These are phyloP conservation scores for Closterium sp. DNA, from an alignment of 139 green algal genomes.

Conservation along the genomic window DNA sequence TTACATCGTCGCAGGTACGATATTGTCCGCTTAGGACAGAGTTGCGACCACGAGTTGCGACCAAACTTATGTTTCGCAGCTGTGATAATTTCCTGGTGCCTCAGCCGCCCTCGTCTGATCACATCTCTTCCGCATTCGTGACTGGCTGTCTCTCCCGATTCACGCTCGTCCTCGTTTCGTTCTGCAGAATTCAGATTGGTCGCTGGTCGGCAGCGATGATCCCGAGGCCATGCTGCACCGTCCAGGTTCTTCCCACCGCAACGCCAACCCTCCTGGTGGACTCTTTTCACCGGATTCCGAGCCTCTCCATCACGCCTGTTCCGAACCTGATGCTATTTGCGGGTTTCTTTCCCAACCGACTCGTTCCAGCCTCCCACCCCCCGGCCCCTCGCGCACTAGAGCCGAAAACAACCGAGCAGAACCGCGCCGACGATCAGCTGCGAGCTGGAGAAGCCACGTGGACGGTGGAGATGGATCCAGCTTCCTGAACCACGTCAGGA, in stretches of 20 bases:
- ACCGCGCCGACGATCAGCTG: not conserved
- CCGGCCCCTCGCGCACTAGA: not conserved
- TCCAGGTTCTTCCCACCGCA: not conserved
- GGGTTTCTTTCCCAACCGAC: not conserved
- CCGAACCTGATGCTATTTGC: not conserved
- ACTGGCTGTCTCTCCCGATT: not conserved
- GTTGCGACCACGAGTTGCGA: too few species aligned
- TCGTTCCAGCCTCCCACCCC: not conserved
- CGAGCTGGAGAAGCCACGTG: not conserved
- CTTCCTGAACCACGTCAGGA: not conserved
- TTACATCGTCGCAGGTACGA: not conserved
- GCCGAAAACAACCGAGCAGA: not conserved
- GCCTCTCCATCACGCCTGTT: not conserved
- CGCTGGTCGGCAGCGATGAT: not conserved
- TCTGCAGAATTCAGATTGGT: not conserved
- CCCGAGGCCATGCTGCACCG: not conserved
- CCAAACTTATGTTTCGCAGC: too few species aligned
- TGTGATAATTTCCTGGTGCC: too few species aligned
- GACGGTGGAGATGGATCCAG: not conserved
- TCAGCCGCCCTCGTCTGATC: too few species aligned
- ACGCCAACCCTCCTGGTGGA: not conserved
- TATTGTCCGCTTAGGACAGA: too few species aligned
- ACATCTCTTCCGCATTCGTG: not conserved
- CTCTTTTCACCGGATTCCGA: not conserved
- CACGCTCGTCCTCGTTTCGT: not conserved